Conservation (phyloP, 345 rosid genomes). For the Lumnitzera littorea region DNA sequence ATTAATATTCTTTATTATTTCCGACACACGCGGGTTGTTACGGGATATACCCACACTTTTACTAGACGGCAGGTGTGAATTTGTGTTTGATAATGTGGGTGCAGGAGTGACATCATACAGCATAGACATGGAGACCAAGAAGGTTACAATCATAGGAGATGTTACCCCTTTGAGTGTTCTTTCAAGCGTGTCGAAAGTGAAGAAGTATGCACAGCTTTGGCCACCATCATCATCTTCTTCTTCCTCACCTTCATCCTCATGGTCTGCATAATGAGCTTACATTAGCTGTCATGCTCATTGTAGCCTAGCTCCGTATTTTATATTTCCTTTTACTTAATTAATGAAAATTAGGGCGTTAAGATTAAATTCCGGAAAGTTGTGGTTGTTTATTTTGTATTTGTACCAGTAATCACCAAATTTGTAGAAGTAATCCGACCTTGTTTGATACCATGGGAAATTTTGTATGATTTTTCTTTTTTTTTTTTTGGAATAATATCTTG, state of each 20-base stretch:
- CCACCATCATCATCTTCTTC: constrained; percentile 3
- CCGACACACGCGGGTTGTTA: too few species aligned
- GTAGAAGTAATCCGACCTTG: too few species aligned
- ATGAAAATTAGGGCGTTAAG: too few species aligned
- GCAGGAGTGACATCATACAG: constrained; percentile 9
- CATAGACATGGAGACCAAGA: constrained; percentile 15
- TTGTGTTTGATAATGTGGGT: neutral
- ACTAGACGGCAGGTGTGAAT: neutral
- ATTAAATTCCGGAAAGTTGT: too few species aligned
- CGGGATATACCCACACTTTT: too few species aligned
- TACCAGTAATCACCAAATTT: too few species aligned
- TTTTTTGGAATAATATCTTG: too few species aligned
- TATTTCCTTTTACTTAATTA: too few species aligned
- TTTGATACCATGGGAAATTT: too few species aligned
- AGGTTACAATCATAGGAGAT: constrained; percentile 14
- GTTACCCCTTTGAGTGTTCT: constrained; percentile 7
- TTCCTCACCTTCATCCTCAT: constrained; percentile 1
- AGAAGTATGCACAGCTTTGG: constrained; percentile 15
- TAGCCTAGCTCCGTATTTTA: neutral
- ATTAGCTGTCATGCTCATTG: neutral
- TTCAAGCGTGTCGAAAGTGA: constrained; percentile 13
- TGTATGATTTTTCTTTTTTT: too few species aligned
- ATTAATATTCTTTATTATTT: too few species aligned
- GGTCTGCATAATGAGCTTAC: constrained; percentile 3
- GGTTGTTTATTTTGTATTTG: too few species aligned